These are phyloP conservation scores for Jatropha podagrica DNA, from an alignment of 441 rosid genomes.

Conservation along the genomic window DNA sequence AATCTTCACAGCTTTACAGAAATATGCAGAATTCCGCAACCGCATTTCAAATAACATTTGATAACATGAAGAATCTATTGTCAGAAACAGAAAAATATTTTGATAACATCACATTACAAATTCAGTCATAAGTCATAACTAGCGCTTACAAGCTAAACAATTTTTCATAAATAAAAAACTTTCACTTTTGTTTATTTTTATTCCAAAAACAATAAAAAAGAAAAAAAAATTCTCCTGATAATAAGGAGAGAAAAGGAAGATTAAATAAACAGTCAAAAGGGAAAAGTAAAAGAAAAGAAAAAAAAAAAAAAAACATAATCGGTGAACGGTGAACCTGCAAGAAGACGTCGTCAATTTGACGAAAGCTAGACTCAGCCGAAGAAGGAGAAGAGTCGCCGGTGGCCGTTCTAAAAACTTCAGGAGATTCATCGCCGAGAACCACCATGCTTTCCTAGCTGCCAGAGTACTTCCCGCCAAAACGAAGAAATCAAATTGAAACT, in stretches of 20 bases:
- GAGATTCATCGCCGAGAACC: neutral
- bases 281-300: neutral
- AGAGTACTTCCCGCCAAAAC: slow-evolving; percentile 3
- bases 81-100: neutral
- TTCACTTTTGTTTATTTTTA: too few relatives aligned
- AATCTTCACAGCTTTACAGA: neutral
- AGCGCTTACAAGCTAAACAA: neutral
- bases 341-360: slow-evolving; percentile 38
- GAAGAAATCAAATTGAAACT: neutral
- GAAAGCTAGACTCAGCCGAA: slow-evolving; percentile 29
- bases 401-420: neutral
- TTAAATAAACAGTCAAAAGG: too few relatives aligned
- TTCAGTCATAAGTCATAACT: neutral
- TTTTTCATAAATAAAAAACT: too few relatives aligned
- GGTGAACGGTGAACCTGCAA: slow-evolving; percentile 24
- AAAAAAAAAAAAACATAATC: too few relatives aligned
- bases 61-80: neutral
- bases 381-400: slow-evolving; percentile 14
- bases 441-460: neutral
- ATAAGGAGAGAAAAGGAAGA: too few relatives aligned
- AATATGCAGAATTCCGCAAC: neutral
- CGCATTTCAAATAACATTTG: neutral
- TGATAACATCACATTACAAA: neutral
- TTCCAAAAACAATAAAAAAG: too few relatives aligned
- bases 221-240: too few relatives aligned